phyloP scores from a whole-genome alignment of 768 basidiomycete genomes.

The Trametes maxima region DNA sequence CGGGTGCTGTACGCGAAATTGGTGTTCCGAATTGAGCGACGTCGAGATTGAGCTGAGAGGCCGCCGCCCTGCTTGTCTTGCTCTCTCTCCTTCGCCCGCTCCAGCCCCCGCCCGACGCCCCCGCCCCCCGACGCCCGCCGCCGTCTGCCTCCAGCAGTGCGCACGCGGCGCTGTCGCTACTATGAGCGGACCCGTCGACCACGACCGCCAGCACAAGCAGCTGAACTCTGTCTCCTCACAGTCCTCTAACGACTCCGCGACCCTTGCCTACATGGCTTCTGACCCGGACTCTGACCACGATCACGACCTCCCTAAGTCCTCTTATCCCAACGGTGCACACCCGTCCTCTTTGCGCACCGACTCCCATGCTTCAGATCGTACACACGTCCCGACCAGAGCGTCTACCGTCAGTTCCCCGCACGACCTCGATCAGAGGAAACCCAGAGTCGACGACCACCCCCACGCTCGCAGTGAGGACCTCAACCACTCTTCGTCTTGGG shows the following conservation, averaged over 20 bases:
- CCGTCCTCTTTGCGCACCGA: slow-evolving; percentile 21
- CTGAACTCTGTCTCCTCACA: slow-evolving; percentile 21
- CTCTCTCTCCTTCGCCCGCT: slow-evolving; percentile 8
- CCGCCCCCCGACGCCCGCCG: slow-evolving; percentile 5
- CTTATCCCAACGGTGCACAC: slow-evolving; percentile 23
- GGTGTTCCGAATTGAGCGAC: slow-evolving; percentile 13
- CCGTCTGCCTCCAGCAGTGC: slow-evolving; percentile 3
- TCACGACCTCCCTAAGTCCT: slow-evolving; percentile 21
- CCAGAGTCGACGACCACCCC: slow-evolving; percentile 37
- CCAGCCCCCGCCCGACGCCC: slow-evolving; percentile 3
- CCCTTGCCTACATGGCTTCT: slow-evolving; percentile 35
- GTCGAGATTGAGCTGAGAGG: slow-evolving; percentile 13
- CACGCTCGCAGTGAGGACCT: slow-evolving; percentile 75
- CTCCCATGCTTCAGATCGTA: slow-evolving; percentile 47
- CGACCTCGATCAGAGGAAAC: slow-evolving; percentile 55
- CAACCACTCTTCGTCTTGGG: slow-evolving; percentile 48
- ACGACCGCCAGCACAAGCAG: slow-evolving; percentile 30
- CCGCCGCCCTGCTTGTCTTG: slow-evolving; percentile 8
- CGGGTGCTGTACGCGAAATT: slow-evolving; percentile 17
- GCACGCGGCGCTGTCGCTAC: slow-evolving; percentile 8
- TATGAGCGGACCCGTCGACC: slow-evolving; percentile 28
- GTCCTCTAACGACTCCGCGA: slow-evolving; percentile 30
- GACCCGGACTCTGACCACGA: slow-evolving; percentile 27
- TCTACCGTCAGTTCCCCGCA: slow-evolving; percentile 59
- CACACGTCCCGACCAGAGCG: slow-evolving; percentile 60